Evolutionary conservation across 2,329 filamentous ascomycete species (phyloP).

Genomic region (Aspergillus alliaceus): DNA sequence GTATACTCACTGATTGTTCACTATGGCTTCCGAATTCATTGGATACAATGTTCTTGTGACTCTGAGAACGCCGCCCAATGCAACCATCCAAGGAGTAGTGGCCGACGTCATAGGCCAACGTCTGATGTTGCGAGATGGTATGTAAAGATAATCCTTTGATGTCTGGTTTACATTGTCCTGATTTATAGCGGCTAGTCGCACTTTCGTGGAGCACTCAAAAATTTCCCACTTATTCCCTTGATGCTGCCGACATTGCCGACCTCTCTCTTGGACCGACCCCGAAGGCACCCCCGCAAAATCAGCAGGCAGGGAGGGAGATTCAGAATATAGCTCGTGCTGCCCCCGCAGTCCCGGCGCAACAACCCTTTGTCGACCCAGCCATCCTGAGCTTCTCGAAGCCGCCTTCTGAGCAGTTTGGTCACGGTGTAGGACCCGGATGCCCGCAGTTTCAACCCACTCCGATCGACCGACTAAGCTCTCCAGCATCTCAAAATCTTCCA

Average conservation of each 20-base stretch:
- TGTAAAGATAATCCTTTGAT: slow-evolving; percentile 17
- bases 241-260: slow-evolving; percentile 60
- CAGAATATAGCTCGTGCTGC: slow-evolving; percentile 12
- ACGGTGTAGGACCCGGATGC: slow-evolving; percentile 6
- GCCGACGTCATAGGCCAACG: slow-evolving; percentile 68
- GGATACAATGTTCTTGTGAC: slow-evolving; percentile 75
- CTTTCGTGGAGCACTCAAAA: slow-evolving; percentile 53
- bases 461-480: slow-evolving; percentile 27
- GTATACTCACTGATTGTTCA: slow-evolving; percentile 15
- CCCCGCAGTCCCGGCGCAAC: slow-evolving; percentile 32
- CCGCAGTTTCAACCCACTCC: slow-evolving; percentile 20
- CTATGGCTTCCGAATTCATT: slow-evolving; percentile 70
- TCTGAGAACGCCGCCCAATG: slow-evolving; percentile 64
- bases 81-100: slow-evolving; percentile 68
- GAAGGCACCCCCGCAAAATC: slow-evolving; percentile 15
- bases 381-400: slow-evolving; percentile 67
- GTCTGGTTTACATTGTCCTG: slow-evolving; percentile 35
- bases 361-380: slow-evolving; percentile 73
- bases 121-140: slow-evolving; percentile 72
- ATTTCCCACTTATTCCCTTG: slow-evolving; percentile 55
- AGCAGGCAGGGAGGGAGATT: slow-evolving; percentile 17
- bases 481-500: slow-evolving; percentile 10
- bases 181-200: slow-evolving; percentile 41
- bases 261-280: slow-evolving; percentile 38
- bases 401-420: slow-evolving; percentile 12